Base-by-base conservation (phyloP, 306 rosid genomes). In the Canavalia ensiformis region DNA sequence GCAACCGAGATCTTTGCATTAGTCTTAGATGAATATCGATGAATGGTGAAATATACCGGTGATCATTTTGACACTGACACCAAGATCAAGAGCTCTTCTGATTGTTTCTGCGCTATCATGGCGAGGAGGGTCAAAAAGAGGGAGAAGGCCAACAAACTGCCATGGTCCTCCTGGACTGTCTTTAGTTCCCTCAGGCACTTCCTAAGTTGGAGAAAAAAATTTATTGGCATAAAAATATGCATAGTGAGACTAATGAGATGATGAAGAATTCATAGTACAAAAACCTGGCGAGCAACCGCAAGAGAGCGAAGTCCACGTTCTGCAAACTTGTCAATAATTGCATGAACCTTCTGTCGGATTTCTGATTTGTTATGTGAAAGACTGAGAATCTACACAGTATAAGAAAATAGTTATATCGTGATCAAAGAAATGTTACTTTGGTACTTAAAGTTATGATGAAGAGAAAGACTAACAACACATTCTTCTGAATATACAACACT, bases 61-160 rank as follows among this genome's bases (percentile, higher is more conserved):
- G 76, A 91, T 90, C 97, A 90, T 92, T 85, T 92, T 90, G 44
- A 90, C 97, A 81, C 91, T 86, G 9, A 92, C 94, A 28, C 92
- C 94, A 72, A 92, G 90, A 81, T 92, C 88, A 63, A 92, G 86
- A 86, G 97, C 97, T 86, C 92, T 87, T 90, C 91, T 76, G 57
- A 92, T 92, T 81, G 97, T 92, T 88, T 92, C 94, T 7, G 87
- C 94, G 28, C 94, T 92, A 75, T 90, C 97, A 82, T 90, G 97
- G 72, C 92, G 91, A 37, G 97, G 94, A 86, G 94, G 97, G 46
- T 92, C 97, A 5, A 90, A 92, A 50, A 90, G 86, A n/a, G 94
- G 94, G 49, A 92, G 94, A 84, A 92, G 91, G 33, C 88, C 97
- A 68, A 87, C 90, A 77, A 92, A 92, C 82, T 92, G 90, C 97